These are phyloP conservation scores for Cercospora zeae-maydis DNA, from an alignment of 2,329 filamentous ascomycete species.

Conservation along the genomic window DNA sequence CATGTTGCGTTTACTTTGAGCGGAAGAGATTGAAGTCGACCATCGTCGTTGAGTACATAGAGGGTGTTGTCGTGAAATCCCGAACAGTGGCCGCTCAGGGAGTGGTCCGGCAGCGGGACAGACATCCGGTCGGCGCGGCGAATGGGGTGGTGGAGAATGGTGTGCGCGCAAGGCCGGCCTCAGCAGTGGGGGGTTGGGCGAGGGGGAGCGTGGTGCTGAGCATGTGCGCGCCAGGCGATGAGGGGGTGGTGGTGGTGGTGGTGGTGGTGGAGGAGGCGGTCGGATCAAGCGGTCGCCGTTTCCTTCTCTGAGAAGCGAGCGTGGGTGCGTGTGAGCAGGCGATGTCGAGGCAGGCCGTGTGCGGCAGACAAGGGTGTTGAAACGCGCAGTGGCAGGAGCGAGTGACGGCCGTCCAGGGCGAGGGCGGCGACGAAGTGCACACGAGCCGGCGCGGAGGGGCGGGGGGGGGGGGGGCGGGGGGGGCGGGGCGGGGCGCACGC, in stretches of 20 bases:
- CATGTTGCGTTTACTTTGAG: slow-evolving; percentile 69
- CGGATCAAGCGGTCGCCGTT: slow-evolving; percentile 2
- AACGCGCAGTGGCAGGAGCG: slow-evolving; percentile 2
- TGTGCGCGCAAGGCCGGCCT: slow-evolving; percentile 1
- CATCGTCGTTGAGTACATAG: slow-evolving; percentile 73
- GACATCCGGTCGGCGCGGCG: slow-evolving; percentile 54
- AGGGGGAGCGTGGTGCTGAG: slow-evolving; percentile 11
- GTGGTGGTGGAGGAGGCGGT: neutral
- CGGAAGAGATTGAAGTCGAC: slow-evolving; percentile 66
- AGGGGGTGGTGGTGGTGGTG: neutral
- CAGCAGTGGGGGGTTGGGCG: neutral
- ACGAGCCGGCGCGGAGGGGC: neutral
- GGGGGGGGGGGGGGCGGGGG: too few species aligned
- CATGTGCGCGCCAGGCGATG: slow-evolving; percentile 17
- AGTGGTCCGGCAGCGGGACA: slow-evolving; percentile 64
- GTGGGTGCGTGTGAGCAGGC: slow-evolving; percentile 7
- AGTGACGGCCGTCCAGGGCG: neutral
- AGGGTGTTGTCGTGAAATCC: slow-evolving; percentile 76
- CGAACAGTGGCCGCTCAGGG: slow-evolving; percentile 75
- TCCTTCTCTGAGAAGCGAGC: slow-evolving; percentile 10
- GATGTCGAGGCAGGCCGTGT: neutral
- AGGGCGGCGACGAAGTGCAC: neutral
- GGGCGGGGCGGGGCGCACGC: too few species aligned
- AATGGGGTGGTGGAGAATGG: neutral
- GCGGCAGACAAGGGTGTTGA: slow-evolving; percentile 3